phyloP scores from a whole-genome alignment of 83 land plant species.

The Larix sibirica region DNA sequence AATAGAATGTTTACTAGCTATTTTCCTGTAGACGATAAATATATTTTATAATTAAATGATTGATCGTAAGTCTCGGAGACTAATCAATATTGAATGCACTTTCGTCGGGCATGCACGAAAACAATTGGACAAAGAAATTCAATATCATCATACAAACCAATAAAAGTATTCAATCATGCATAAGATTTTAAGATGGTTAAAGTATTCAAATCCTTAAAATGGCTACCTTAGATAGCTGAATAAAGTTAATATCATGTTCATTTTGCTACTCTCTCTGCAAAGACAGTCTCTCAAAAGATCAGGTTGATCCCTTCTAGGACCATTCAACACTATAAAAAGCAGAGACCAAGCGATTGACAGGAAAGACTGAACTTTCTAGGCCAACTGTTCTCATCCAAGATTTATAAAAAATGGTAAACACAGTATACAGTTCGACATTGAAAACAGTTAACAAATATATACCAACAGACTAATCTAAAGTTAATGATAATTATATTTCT shows the following conservation, averaged over 20 bases:
- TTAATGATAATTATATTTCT: too few relatives aligned
- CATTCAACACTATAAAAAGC: neutral
- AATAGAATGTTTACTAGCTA: too few relatives aligned
- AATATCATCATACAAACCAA: neutral
- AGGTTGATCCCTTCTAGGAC: neutral
- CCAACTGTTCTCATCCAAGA: neutral
- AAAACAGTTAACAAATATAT: neutral
- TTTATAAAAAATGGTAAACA: neutral
- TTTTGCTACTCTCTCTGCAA: neutral
- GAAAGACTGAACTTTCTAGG: neutral
- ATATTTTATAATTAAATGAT: too few relatives aligned
- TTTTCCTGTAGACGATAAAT: too few relatives aligned
- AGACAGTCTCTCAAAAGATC: neutral
- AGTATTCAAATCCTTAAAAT: neutral
- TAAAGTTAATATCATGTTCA: neutral
- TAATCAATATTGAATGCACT: too few relatives aligned
- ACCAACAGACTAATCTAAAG: neutral
- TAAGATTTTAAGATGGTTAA: neutral
- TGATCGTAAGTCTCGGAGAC: too few relatives aligned
- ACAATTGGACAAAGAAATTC: neutral
- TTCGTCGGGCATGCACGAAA: too few relatives aligned
- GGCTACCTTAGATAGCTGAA: neutral
- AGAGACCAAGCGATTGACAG: neutral
- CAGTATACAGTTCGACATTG: neutral
- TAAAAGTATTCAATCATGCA: neutral